phyloP scores from a whole-genome alignment of 768 basidiomycete genomes.

The Jaapia argillacea region DNA sequence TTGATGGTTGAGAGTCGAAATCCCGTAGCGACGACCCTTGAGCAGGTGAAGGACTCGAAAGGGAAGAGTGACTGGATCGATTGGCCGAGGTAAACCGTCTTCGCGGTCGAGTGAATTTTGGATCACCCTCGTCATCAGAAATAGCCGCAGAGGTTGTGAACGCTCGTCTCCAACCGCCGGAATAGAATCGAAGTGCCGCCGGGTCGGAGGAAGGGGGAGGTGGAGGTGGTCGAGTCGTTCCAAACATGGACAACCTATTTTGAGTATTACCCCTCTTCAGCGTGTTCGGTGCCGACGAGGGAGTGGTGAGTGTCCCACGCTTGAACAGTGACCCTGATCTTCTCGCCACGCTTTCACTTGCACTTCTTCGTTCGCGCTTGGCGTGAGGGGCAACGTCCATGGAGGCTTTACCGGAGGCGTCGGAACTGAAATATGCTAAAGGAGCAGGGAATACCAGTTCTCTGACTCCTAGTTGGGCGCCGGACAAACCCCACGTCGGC shows the following conservation, averaged over 20 bases:
- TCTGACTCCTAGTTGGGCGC: slow-evolving; percentile 22
- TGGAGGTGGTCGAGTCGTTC: slow-evolving; percentile 16
- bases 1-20: slow-evolving; percentile 12
- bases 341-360: too few relatives aligned
- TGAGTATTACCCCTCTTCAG: slow-evolving; percentile 2
- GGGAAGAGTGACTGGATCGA: slow-evolving; percentile 33
- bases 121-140: slow-evolving; percentile 28
- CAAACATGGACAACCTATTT: slow-evolving; percentile 27
- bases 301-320: too few relatives aligned
- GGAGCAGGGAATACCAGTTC: slow-evolving; percentile 73
- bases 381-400: too few relatives aligned
- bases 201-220: slow-evolving; percentile 41
- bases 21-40: slow-evolving; percentile 10
- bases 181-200: slow-evolving; percentile 33
- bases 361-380: too few relatives aligned
- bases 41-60: slow-evolving; percentile 20
- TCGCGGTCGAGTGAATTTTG: slow-evolving; percentile 20
- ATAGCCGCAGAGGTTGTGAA: slow-evolving; percentile 17
- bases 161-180: slow-evolving; percentile 39
- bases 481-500: slow-evolving; percentile 16
- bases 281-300: neutral
- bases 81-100: slow-evolving; percentile 34
- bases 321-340: too few relatives aligned
- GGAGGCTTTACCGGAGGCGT: too few relatives aligned
- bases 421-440: slow-evolving; percentile 32